Percentiles rank a stretch among this genome's conserved stretches.
These are phyloP conservation scores for Stephanodiscus minutulus DNA, from an alignment of 108 stramenopile species.

Conservation along the genomic window DNA sequence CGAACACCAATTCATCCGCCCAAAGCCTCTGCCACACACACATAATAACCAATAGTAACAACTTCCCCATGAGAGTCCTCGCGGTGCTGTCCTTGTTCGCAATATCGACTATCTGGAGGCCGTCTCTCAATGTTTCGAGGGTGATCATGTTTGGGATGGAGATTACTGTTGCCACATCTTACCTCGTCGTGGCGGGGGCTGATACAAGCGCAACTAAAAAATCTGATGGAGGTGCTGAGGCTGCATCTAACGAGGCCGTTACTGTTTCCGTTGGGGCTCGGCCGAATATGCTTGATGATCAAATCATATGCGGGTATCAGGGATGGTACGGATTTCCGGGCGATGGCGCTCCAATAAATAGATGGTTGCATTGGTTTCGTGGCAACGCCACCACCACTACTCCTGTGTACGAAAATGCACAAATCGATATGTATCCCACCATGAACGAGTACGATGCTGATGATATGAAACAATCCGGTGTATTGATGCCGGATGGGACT, in stretches of 20 bases:
- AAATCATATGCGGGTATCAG: constrained; percentile 50
- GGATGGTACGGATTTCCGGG: constrained; percentile 51
- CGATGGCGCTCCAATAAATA: constrained; percentile 36
- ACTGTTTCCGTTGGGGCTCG: not conserved
- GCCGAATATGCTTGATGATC: constrained; percentile 10
- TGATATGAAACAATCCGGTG: constrained; percentile 37
- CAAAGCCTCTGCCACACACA: too few relatives aligned
- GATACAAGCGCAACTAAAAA: not conserved
- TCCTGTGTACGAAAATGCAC: constrained; percentile 22
- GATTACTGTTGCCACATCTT: not conserved
- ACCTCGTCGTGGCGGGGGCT: not conserved
- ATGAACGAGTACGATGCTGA: constrained; percentile 39
- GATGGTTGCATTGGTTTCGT: constrained; percentile 51
- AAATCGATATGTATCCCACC: constrained; percentile 45
- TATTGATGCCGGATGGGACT: constrained; percentile 34
- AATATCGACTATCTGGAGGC: too few relatives aligned
- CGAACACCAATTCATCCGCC: too few relatives aligned
- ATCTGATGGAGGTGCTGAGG: not conserved
- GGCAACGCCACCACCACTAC: not conserved
- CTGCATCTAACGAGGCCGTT: not conserved
- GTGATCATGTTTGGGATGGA: too few relatives aligned
- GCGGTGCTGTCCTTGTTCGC: too few relatives aligned
- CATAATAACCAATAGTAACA: too few relatives aligned
- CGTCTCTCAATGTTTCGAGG: too few relatives aligned
- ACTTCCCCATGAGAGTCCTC: too few relatives aligned